phyloP scores from a whole-genome alignment of 2,329 filamentous ascomycete species.

The Aureobasidium namibiae region DNA sequence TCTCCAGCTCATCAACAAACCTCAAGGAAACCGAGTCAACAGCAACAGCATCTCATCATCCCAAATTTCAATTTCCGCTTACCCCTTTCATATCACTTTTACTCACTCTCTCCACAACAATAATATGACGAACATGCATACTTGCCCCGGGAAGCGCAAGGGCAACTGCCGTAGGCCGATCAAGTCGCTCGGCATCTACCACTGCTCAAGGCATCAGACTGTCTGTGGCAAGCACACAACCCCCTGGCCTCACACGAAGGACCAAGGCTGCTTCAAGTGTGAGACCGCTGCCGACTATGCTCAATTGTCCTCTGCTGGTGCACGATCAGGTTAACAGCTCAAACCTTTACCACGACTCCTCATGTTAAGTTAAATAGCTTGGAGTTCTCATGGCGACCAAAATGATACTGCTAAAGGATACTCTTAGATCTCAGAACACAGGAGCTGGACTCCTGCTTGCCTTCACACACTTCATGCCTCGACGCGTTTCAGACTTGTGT shows the following conservation, averaged over 20 bases:
- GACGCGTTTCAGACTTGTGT: background rate
- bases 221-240: background rate
- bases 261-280: background rate
- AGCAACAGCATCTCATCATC: background rate
- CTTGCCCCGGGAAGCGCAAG: background rate
- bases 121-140: background rate
- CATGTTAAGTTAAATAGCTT: too few relatives aligned
- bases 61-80: background rate
- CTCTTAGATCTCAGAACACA: background rate
- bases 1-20: background rate
- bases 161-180: background rate
- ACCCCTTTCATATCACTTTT: background rate
- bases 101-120: background rate
- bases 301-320: background rate
- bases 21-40: background rate
- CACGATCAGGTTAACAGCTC: background rate
- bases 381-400: too few relatives aligned
- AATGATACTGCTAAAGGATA: background rate
- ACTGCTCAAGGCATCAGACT: background rate
- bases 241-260: background rate
- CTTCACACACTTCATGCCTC: background rate
- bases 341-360: background rate
- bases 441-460: background rate
- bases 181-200: background rate
- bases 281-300: background rate